Percentiles rank a stretch among this genome's conserved stretches.
Conservation (phyloP, 2,329 filamentous ascomycete genomes). For the Hyphodiscus sp. region DNA sequence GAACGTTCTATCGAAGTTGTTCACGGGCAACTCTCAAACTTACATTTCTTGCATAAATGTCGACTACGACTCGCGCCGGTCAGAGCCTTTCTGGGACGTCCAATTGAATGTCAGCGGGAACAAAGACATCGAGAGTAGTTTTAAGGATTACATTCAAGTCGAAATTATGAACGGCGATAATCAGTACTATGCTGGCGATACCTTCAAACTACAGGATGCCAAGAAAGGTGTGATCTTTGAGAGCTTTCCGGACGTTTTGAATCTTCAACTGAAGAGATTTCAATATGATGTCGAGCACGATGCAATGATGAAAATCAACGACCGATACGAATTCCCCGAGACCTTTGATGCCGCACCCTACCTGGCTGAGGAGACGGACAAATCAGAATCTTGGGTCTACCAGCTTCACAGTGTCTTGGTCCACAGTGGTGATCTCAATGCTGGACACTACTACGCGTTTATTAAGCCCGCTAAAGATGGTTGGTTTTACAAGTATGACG, state of each 20-base stretch:
- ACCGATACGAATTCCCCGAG: slow-evolving; percentile 84
- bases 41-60: slow-evolving; percentile 99
- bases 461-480: slow-evolving; percentile 90
- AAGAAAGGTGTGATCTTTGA: slow-evolving; percentile 98
- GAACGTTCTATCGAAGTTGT: slow-evolving; percentile 82
- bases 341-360: slow-evolving; percentile 80
- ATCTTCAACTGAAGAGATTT: slow-evolving; percentile 93
- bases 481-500: slow-evolving; percentile 94
- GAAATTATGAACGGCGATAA: slow-evolving; percentile 98
- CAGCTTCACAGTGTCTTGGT: slow-evolving; percentile 92
- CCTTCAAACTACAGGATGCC: slow-evolving; percentile 89
- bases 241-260: slow-evolving; percentile 87
- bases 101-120: slow-evolving; percentile 95
- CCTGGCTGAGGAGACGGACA: slow-evolving; percentile 78
- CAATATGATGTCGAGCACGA: slow-evolving; percentile 96
- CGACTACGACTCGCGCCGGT: slow-evolving; percentile 88
- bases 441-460: slow-evolving; percentile 97
- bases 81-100: slow-evolving; percentile 98
- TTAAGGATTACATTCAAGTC: slow-evolving; percentile 92
- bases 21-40: slow-evolving; percentile 96
- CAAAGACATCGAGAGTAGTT: slow-evolving; percentile 87
- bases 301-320: slow-evolving; percentile 98
- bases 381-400: slow-evolving; percentile 83
- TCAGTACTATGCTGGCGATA: slow-evolving; percentile 89
- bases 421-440: slow-evolving; percentile 93